Evolutionary conservation across 2,329 filamentous ascomycete genomes (phyloP).

Genomic region (Drechslerella dactyloides): DNA sequence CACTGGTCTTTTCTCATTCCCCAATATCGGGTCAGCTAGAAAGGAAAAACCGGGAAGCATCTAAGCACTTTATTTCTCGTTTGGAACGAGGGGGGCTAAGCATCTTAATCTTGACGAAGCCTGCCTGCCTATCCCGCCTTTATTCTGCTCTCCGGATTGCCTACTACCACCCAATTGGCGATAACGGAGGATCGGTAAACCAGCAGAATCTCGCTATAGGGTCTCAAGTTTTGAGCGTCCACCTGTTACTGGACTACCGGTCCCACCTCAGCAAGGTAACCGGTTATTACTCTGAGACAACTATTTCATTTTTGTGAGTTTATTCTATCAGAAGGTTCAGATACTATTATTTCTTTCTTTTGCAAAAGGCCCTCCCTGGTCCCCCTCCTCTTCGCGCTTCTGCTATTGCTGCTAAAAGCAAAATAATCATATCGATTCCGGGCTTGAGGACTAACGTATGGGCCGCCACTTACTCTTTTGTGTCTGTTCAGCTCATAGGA

Average conservation of each 20-base stretch:
- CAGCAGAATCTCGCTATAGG: constrained; percentile 44
- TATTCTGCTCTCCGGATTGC: constrained; percentile 40
- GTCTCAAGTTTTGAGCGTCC: constrained; percentile 36
- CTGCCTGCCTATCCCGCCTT: constrained; percentile 43
- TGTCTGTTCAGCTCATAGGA: constrained; percentile 50
- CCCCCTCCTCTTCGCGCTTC: constrained; percentile 34
- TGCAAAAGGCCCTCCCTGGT: constrained; percentile 34
- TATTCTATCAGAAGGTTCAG: constrained; percentile 45
- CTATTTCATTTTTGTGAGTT: constrained; percentile 49
- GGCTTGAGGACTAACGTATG: constrained; percentile 30
- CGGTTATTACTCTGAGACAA: constrained; percentile 51
- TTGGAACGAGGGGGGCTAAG: constrained; percentile 44
- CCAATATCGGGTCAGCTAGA: constrained; percentile 34
- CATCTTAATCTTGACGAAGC: constrained; percentile 45
- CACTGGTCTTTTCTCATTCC: constrained; percentile 43
- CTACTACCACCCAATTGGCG: constrained; percentile 50
- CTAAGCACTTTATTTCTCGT: constrained; percentile 46
- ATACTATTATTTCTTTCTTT: constrained; percentile 34
- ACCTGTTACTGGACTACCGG: constrained; percentile 47
- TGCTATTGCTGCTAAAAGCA: constrained; percentile 31
- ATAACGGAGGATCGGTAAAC: constrained; percentile 46
- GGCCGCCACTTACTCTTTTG: constrained; percentile 46
- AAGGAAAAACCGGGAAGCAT: constrained; percentile 15
- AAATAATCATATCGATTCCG: constrained; percentile 29
- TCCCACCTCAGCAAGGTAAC: constrained; percentile 50